Evolutionary conservation across 2,329 filamentous ascomycete genomes (phyloP).

Genomic region (Blastomyces silverae): DNA sequence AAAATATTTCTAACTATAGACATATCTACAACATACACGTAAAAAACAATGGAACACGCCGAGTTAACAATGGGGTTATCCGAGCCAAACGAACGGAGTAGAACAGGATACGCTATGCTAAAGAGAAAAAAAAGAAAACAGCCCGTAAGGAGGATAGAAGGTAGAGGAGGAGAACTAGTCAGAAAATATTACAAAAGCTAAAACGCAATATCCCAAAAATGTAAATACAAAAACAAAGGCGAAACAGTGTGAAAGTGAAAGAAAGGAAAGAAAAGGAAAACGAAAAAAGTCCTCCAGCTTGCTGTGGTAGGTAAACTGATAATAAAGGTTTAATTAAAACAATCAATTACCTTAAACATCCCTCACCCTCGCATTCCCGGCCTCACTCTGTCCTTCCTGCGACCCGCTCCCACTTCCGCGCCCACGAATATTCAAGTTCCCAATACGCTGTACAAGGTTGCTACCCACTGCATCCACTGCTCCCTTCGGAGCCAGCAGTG

Average conservation of each 20-base stretch:
- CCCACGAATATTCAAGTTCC: constrained; percentile 66
- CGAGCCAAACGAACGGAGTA: neutral
- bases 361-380: constrained; percentile 30
- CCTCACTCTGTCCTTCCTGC: constrained; percentile 30
- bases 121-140: neutral
- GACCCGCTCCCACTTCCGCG: constrained; percentile 27
- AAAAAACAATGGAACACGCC: neutral
- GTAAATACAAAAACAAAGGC: neutral
- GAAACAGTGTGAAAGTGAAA: neutral
- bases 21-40: neutral
- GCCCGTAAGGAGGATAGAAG: neutral
- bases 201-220: neutral
- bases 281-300: neutral
- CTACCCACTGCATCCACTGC: constrained; percentile 91
- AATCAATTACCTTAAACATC: constrained; percentile 29
- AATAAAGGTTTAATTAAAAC: constrained; percentile 10
- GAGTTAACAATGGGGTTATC: neutral
- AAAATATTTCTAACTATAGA: neutral
- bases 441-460: constrained; percentile 80
- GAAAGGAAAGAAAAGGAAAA: neutral
- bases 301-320: neutral
- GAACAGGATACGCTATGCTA: neutral
- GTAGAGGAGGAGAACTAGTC: neutral
- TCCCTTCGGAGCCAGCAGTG: constrained; percentile 73
- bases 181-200: neutral